phyloP scores from a whole-genome alignment of 116 monocot genomes.

The Iris pallida region DNA sequence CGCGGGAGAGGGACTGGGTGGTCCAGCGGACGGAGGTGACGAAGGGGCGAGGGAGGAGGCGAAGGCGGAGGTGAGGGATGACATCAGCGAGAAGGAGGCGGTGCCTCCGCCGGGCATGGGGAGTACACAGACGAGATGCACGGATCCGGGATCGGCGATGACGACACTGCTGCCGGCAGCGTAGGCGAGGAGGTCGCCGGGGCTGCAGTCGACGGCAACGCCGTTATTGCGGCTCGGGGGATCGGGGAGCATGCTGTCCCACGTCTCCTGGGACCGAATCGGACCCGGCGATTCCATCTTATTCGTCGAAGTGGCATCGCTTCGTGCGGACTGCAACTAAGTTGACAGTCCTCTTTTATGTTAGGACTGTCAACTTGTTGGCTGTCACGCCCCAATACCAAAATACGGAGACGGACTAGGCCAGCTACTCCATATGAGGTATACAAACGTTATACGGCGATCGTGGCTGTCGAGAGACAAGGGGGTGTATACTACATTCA shows the following conservation, averaged over 20 bases:
- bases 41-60: slow-evolving; percentile 58
- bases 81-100: slow-evolving; percentile 8
- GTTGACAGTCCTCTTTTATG: too few species aligned
- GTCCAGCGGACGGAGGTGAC: slow-evolving; percentile 85
- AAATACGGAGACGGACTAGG: too few species aligned
- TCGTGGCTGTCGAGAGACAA: too few species aligned
- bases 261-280: slow-evolving; percentile 24
- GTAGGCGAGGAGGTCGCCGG: slow-evolving; percentile 64
- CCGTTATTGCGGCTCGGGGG: slow-evolving; percentile 71
- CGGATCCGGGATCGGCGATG: slow-evolving; percentile 61
- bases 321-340: too few species aligned
- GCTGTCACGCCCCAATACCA: too few species aligned
- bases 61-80: slow-evolving; percentile 8
- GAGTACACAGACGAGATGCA: slow-evolving; percentile 79
- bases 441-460: too few species aligned
- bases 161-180: slow-evolving; percentile 74
- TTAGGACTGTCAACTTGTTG: too few species aligned
- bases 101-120: slow-evolving; percentile 60
- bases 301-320: neutral
- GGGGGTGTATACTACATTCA: too few species aligned
- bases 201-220: slow-evolving; percentile 48
- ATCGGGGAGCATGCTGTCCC: slow-evolving; percentile 70
- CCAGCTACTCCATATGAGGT: too few species aligned
- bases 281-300: slow-evolving; percentile 7
- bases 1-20: slow-evolving; percentile 49